These are phyloP conservation scores for Exophiala spinifera DNA, from an alignment of 2,329 filamentous ascomycete species.

Conservation along the genomic window DNA sequence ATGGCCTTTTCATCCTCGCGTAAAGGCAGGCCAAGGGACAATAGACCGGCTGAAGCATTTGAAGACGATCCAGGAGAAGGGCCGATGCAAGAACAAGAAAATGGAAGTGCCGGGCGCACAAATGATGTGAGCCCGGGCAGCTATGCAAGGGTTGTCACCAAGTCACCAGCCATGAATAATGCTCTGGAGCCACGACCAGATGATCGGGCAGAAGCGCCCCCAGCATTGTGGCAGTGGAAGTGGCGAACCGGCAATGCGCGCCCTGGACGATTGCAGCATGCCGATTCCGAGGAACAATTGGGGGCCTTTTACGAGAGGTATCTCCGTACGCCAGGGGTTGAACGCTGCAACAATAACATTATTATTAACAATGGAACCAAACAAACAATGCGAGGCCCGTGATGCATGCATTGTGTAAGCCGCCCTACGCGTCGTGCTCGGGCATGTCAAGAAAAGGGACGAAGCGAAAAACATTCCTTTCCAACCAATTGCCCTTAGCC, in stretches of 20 bases:
- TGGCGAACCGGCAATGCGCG: background rate
- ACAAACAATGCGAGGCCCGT: background rate
- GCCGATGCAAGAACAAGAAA: constrained; percentile 1
- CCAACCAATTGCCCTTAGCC: constrained; percentile 2
- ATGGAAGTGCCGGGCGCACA: background rate
- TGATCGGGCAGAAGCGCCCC: background rate
- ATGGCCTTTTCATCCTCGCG: constrained; percentile 20
- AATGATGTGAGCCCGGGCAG: background rate
- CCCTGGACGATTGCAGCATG: background rate
- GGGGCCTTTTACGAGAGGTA: background rate
- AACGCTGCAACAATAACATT: background rate
- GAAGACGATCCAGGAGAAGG: background rate
- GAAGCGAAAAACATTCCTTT: background rate
- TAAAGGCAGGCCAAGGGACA: constrained; percentile 9
- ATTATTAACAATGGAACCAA: background rate
- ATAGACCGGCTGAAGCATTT: background rate
- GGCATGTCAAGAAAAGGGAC: background rate
- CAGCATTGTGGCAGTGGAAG: constrained; percentile 3
- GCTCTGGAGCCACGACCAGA: background rate
- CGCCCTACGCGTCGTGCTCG: background rate
- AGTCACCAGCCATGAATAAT: background rate
- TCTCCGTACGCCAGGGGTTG: background rate
- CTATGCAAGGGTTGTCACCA: background rate
- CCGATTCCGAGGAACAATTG: background rate
- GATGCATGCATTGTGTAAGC: background rate